Conservation (phyloP, 177 flowering plant genomes). For the Vitis hybrid region DNA sequence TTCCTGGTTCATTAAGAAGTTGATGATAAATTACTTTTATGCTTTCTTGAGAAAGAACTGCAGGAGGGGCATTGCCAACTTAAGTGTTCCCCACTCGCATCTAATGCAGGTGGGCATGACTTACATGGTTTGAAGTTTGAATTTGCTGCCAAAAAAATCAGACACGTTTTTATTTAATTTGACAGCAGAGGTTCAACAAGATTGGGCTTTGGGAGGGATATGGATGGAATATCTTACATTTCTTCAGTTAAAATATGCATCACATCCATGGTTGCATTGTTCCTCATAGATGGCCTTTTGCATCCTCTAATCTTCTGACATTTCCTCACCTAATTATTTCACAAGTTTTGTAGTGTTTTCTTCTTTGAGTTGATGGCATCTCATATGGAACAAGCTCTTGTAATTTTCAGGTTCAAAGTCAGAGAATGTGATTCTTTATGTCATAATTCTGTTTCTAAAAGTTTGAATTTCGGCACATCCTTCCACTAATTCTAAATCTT, state of each 20-base stretch:
- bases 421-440: neutral
- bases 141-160: neutral
- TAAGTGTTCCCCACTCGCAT: slow-evolving; percentile 90
- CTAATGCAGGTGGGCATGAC: slow-evolving; percentile 98
- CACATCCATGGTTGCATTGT: neutral
- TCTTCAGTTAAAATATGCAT: no score
- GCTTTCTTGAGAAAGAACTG: slow-evolving; percentile 93
- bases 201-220: neutral
- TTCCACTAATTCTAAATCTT: no score
- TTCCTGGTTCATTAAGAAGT: slow-evolving; percentile 95
- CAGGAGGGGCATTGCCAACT: slow-evolving; percentile 83
- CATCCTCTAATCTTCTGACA: neutral
- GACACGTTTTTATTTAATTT: neutral
- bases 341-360: neutral
- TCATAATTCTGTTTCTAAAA: neutral
- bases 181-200: neutral
- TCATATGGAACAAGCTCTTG: neutral
- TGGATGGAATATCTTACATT: neutral
- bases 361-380: neutral
- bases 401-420: neutral
- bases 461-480: neutral
- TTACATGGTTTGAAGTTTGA: slow-evolving; percentile 78
- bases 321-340: neutral
- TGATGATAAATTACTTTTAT: slow-evolving; percentile 85
- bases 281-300: neutral